Evolutionary conservation across 805 yeast genomes (phyloP).

Genomic region (Helenozyma rhizophorensis): DNA sequence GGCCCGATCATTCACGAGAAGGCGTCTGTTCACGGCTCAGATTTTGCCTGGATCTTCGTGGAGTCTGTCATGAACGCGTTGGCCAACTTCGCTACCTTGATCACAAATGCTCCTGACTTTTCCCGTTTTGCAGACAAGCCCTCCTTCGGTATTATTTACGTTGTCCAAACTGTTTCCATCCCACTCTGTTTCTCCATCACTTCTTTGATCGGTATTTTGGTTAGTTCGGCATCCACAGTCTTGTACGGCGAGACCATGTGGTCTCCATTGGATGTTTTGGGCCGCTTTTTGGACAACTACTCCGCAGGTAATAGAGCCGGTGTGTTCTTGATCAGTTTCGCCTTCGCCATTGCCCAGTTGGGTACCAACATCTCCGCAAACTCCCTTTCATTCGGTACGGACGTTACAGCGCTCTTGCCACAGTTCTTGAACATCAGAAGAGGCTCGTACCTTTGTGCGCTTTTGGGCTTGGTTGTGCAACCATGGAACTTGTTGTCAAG

Average conservation of each 20-base stretch:
- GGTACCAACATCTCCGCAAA: slow-evolving; percentile 76
- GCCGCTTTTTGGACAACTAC: slow-evolving; percentile 49
- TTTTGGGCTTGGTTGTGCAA: slow-evolving; percentile 63
- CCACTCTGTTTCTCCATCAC: slow-evolving; percentile 79
- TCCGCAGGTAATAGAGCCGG: slow-evolving; percentile 69
- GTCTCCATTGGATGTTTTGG: slow-evolving; percentile 79
- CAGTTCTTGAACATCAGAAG: slow-evolving; percentile 68
- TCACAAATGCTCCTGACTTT: slow-evolving; percentile 86
- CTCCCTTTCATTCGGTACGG: slow-evolving; percentile 69
- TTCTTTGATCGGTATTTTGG: slow-evolving; percentile 78
- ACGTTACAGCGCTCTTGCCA: slow-evolving; percentile 63
- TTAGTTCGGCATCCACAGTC: slow-evolving; percentile 70
- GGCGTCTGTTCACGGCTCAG: slow-evolving; percentile 51
- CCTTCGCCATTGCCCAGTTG: slow-evolving; percentile 70
- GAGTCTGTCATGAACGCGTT: slow-evolving; percentile 73
- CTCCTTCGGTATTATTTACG: slow-evolving; percentile 34
- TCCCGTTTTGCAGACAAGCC: slow-evolving; percentile 67
- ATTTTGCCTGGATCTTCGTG: slow-evolving; percentile 79
- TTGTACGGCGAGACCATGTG: slow-evolving; percentile 70
- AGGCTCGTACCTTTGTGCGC: slow-evolving; percentile 76
- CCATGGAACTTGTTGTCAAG: slow-evolving; percentile 75
- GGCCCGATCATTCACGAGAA: slow-evolving; percentile 66
- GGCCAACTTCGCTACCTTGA: slow-evolving; percentile 85
- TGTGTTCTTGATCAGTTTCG: slow-evolving; percentile 67
- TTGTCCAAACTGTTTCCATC: slow-evolving; percentile 53